These are phyloP conservation scores for Smallanthus sonchifolius DNA, from an alignment of 129 eudicot genomes.

Conservation along the genomic window DNA sequence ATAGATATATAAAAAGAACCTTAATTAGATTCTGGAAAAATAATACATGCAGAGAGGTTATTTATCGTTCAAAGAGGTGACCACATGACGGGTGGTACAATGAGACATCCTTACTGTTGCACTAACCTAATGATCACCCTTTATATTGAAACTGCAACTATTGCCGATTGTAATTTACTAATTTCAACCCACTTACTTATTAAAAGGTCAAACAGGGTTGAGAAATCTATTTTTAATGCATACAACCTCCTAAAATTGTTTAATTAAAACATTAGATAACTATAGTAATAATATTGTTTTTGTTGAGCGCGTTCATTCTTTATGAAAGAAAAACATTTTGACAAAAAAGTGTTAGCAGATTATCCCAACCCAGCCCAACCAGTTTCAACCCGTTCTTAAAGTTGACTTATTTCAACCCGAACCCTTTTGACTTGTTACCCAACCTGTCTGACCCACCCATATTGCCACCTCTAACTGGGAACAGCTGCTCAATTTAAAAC, in stretches of 20 bases:
- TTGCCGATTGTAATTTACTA: not conserved
- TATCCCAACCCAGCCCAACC: no score
- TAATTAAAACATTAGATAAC: not conserved
- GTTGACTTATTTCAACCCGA: no score
- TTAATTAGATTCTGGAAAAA: not conserved
- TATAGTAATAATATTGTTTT: not conserved
- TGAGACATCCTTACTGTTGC: not conserved
- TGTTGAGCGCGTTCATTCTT: not conserved
- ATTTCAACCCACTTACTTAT: not conserved
- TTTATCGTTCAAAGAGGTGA: conserved; percentile 6
- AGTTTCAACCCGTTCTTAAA: no score
- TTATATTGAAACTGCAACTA: not conserved
- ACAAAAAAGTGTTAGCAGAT: no score
- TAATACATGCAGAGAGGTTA: not conserved
- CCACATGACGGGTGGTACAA: not conserved
- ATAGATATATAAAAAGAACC: not conserved
- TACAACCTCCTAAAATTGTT: not conserved
- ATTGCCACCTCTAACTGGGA: not conserved
- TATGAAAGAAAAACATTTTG: not conserved
- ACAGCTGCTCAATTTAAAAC: not conserved
- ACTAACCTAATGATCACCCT: conserved; percentile 1
- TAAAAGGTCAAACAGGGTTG: not conserved
- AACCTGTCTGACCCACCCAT: not conserved
- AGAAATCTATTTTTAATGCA: not conserved
- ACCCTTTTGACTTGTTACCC: not conserved